Conservation (phyloP, 495 filamentous ascomycete genomes). For the Chaetomium fimeti region DNA sequence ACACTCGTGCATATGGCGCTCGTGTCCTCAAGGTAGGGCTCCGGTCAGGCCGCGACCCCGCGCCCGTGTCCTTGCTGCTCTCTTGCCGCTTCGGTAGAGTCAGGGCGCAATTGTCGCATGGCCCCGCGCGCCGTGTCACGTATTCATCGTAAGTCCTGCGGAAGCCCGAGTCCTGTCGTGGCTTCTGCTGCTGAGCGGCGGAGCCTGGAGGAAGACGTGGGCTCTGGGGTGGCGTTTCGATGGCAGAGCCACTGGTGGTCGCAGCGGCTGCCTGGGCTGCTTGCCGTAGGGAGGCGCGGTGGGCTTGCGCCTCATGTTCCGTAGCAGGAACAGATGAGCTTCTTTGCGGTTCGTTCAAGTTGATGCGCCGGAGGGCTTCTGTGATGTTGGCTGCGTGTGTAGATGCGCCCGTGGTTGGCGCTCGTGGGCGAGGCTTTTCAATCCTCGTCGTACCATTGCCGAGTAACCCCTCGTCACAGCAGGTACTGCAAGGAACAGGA, state of each 20-base stretch:
- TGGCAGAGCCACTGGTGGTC: slow-evolving; percentile 39
- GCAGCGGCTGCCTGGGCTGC: slow-evolving; percentile 30
- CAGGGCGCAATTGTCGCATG: slow-evolving; percentile 62
- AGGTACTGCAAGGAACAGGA: slow-evolving; percentile 73
- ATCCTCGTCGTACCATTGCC: slow-evolving; percentile 8
- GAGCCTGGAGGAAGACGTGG: slow-evolving; percentile 47
- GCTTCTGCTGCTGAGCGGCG: slow-evolving; percentile 31
- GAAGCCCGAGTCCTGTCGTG: slow-evolving; percentile 51
- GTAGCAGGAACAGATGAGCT: slow-evolving; percentile 44
- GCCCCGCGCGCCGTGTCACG: slow-evolving; percentile 51
- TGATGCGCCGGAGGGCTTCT: slow-evolving; percentile 46
- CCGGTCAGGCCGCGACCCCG: slow-evolving; percentile 35
- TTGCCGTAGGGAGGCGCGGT: slow-evolving; percentile 41
- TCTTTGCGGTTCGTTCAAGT: slow-evolving; percentile 33
- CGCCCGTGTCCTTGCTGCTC: slow-evolving; percentile 31
- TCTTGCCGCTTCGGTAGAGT: slow-evolving; percentile 56
- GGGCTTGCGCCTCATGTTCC: slow-evolving; percentile 44
- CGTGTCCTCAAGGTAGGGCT: slow-evolving; percentile 49
- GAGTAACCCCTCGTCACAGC: slow-evolving; percentile 52
- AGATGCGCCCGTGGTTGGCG: slow-evolving; percentile 30
- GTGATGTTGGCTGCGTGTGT: slow-evolving; percentile 36
- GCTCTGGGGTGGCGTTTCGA: slow-evolving; percentile 64
- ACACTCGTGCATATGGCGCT: slow-evolving; percentile 52
- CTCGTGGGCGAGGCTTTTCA: slow-evolving; percentile 40
- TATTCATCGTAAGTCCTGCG: slow-evolving; percentile 57